These are phyloP conservation scores for Paxillus involutus DNA, from an alignment of 768 basidiomycete genomes.

Conservation along the genomic window DNA sequence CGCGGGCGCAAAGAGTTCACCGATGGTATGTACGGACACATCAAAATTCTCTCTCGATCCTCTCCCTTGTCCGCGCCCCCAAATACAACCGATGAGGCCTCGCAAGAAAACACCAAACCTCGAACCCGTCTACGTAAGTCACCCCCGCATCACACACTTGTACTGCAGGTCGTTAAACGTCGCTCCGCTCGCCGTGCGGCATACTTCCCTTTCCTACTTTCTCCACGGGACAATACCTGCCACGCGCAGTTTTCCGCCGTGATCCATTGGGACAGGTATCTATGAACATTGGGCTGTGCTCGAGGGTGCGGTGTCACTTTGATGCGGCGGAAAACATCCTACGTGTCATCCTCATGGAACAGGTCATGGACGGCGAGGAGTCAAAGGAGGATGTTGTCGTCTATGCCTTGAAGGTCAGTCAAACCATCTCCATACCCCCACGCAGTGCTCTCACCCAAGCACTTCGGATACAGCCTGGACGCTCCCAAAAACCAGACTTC, in stretches of 20 bases:
- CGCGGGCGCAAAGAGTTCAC: slow-evolving; percentile 48
- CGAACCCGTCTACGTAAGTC: slow-evolving; percentile 34
- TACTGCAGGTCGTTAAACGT: slow-evolving; percentile 17
- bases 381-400: slow-evolving; percentile 47
- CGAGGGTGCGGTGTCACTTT: slow-evolving; percentile 57
- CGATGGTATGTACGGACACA: slow-evolving; percentile 58
- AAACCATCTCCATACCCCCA: background rate
- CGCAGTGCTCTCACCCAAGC: background rate
- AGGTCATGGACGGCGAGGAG: slow-evolving; percentile 24
- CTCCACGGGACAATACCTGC: background rate
- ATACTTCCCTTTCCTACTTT: background rate
- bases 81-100: background rate
- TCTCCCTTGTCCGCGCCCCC: background rate
- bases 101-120: slow-evolving; percentile 3
- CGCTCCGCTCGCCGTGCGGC: slow-evolving; percentile 1
- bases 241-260: slow-evolving; percentile 58
- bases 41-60: slow-evolving; percentile 53
- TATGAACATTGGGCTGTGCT: slow-evolving; percentile 59
- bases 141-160: slow-evolving; percentile 17
- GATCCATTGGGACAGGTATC: slow-evolving; percentile 71
- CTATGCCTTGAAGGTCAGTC: slow-evolving; percentile 62
- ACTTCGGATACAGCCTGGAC: slow-evolving; percentile 27
- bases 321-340: slow-evolving; percentile 55
- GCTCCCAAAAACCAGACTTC: slow-evolving; percentile 53
- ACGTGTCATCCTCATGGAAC: slow-evolving; percentile 55